Evolutionary conservation across 1,139 yeast genomes (phyloP).

Genomic region (Lodderomyces pseudojiufengensis): DNA sequence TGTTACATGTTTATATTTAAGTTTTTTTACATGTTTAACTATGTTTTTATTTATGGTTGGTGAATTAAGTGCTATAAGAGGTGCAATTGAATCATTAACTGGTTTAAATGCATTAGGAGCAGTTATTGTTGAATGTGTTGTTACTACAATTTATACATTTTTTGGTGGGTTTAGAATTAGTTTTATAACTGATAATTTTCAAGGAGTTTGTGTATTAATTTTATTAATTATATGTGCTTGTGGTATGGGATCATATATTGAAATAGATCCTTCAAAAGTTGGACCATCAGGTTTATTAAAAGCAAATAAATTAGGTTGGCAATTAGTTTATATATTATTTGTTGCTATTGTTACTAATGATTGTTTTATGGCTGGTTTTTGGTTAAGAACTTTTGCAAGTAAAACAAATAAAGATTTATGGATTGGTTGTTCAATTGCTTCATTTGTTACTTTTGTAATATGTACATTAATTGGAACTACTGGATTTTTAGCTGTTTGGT

Average conservation of each 20-base stretch:
- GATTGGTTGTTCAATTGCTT: slow-evolving; percentile 73
- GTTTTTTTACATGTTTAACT: slow-evolving; percentile 80
- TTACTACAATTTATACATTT: slow-evolving; percentile 82
- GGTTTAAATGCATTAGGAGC: slow-evolving; percentile 79
- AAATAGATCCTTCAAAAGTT: slow-evolving; percentile 61
- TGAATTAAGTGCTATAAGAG: slow-evolving; percentile 76
- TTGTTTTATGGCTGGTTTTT: slow-evolving; percentile 85
- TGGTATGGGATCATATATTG: slow-evolving; percentile 75
- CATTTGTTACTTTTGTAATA: slow-evolving; percentile 59
- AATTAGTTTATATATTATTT: slow-evolving; percentile 74
- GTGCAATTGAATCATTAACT: slow-evolving; percentile 73
- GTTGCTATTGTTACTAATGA: slow-evolving; percentile 90
- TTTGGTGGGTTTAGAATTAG: slow-evolving; percentile 90
- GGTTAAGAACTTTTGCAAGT: slow-evolving; percentile 93
- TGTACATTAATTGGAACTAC: slow-evolving; percentile 75
- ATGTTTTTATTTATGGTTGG: slow-evolving; percentile 86
- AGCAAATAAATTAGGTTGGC: slow-evolving; percentile 79
- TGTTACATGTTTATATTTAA: slow-evolving; percentile 67
- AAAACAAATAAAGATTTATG: slow-evolving; percentile 69
- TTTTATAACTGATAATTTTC: slow-evolving; percentile 83
- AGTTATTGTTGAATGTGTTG: slow-evolving; percentile 80
- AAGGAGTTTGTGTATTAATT: slow-evolving; percentile 70
- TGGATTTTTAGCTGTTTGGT: slow-evolving; percentile 90
- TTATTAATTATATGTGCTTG: slow-evolving; percentile 68
- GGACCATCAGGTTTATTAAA: slow-evolving; percentile 64